Evolutionary conservation across 768 basidiomycete species (phyloP), one percentile per base, ranked within the genome.

Genomic region (Fibroporia radiculosa): DNA sequence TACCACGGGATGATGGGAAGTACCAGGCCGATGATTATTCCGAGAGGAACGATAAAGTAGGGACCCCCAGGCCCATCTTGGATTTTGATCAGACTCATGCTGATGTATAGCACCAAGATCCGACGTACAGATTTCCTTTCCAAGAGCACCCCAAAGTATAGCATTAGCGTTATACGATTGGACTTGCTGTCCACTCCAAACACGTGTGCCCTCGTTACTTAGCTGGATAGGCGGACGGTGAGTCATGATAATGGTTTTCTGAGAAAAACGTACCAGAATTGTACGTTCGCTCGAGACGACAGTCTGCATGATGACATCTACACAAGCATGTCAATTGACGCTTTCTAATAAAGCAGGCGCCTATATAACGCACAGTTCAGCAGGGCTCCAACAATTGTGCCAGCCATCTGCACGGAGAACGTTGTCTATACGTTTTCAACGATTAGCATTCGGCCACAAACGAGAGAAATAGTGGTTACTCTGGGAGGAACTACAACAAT

Each of bases 371-470:
- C 65, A 47, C 32, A 70, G 53, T 70, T 69, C 22, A 73, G 57
- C 20, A 74, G 58, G 56, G 65, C 40, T 45, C 73, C 78, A 23
- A 80, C 56, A 25, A 80, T 56, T 3, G 75, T 71, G 1, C 79
- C 78, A 28, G 69, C 37, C 19, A 65, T 68, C 52, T 80, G 78
- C 1, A 74, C 77, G 20, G 70, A 66, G 56, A 81, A 80, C 23
- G 42, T 44, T 4, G 42, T 34, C 38, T 39, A 25, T 16, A 25
- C 6, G 22, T 13, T n/a, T n/a, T n/a, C 10, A 16, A 20, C 38
- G 13, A 24, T 39, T 16, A 39, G 22, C 38, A 20, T 20, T 7
- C 10, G 16, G 7, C 13, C 38, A 36, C 38, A 23, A 20, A 39
- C 22, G 7, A 13, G 8, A 12, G 10, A 6, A 8, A 6, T 25